These are phyloP conservation scores for Neurospora cerealis DNA, from an alignment of 495 filamentous ascomycete species.

Conservation along the genomic window DNA sequence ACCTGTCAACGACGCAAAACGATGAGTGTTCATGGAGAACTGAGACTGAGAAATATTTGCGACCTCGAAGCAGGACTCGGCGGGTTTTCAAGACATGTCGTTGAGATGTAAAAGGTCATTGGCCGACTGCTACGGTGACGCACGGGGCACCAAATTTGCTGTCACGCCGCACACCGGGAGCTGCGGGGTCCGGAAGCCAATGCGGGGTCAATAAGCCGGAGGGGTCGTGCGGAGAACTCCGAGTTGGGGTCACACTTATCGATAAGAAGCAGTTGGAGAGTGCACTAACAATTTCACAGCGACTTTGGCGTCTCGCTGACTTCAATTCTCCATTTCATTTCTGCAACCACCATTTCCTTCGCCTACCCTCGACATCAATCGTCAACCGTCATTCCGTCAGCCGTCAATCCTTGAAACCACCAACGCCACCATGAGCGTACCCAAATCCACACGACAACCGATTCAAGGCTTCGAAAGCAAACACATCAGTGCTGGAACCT, in stretches of 20 bases:
- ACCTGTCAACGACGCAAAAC: background rate
- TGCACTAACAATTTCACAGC: background rate
- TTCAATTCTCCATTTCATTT: background rate
- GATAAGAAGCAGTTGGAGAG: background rate
- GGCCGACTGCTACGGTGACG: background rate
- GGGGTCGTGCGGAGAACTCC: background rate
- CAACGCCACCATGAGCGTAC: background rate
- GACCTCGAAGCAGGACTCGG: background rate
- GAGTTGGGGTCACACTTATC: background rate
- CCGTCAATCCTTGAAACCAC: background rate
- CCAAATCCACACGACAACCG: background rate
- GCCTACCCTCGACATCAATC: background rate
- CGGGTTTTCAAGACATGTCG: background rate
- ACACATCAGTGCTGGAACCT: slow-evolving; percentile 31
- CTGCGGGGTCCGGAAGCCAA: background rate
- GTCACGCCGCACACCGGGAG: background rate
- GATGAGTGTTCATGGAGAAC: background rate
- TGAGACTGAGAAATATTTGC: background rate
- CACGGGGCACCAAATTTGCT: background rate
- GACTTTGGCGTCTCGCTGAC: background rate
- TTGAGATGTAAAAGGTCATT: background rate
- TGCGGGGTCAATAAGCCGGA: background rate
- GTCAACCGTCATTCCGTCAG: background rate
- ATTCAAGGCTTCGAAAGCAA: background rate
- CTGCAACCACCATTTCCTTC: background rate